Conservation (phyloP, 805 yeast species). For the Monosporozyma unispora region DNA sequence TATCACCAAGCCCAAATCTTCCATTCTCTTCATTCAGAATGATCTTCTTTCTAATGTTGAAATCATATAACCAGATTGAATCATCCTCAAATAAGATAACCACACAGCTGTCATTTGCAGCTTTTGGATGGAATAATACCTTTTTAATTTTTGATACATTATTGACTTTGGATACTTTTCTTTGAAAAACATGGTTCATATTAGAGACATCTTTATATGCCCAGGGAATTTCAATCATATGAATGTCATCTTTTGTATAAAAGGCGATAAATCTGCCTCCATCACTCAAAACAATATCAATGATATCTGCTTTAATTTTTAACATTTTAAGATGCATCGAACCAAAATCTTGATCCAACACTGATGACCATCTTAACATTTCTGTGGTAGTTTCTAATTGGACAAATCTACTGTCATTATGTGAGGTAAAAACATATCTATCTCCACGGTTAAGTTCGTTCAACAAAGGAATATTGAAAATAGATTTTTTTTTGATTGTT, state of each 20-base stretch:
- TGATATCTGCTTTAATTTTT: conserved; percentile 4
- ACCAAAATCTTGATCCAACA: conserved; percentile 5
- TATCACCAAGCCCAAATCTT: conserved; percentile 17
- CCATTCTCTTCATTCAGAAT: conserved; percentile 6
- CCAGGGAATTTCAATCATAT: conserved; percentile 25
- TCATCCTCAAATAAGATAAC: conserved; percentile 21
- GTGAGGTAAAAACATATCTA: conserved; percentile 14
- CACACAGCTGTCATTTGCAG: conserved; percentile 14
- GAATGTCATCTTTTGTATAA: conserved; percentile 11
- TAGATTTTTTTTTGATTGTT: conserved; percentile 1
- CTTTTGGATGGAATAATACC: conserved; percentile 38
- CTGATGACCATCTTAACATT: conserved; percentile 6
- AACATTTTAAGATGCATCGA: conserved; percentile 9
- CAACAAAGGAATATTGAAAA: conserved; percentile 3
- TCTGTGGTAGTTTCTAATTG: conserved; percentile 3
- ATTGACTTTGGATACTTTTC: conserved; percentile 1
- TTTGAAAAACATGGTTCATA: conserved; percentile 2
- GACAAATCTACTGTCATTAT: conserved; percentile 12
- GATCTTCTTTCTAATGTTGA: conserved; percentile 1
- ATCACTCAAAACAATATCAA: conserved; percentile 10
- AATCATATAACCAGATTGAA: conserved; percentile 19
- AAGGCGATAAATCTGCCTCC: conserved; percentile 18
- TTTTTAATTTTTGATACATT: conserved; percentile 26
- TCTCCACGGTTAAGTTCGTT: conserved; percentile 3
- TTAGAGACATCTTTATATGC: conserved; percentile 7